Percentiles rank a stretch among this genome's conserved stretches.
phyloP scores from a whole-genome alignment of 1,139 yeast genomes.

The Geotrichum bryndzae region DNA sequence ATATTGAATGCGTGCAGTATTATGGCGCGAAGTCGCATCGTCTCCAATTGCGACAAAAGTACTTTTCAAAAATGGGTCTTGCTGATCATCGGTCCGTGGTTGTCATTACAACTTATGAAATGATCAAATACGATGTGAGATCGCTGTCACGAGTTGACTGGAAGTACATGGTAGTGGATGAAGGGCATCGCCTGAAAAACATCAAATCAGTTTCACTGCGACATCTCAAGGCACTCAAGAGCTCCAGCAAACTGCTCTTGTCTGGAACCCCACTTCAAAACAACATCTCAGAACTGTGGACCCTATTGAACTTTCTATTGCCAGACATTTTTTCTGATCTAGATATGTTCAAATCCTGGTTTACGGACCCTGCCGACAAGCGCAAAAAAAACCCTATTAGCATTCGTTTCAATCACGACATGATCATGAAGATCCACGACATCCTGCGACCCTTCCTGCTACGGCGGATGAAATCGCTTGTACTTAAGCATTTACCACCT shows the following conservation, averaged over 20 bases:
- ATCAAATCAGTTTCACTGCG: slow-evolving; percentile 96
- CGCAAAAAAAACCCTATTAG: neutral
- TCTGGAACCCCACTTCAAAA: slow-evolving; percentile 97
- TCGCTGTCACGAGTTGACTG: slow-evolving; percentile 86
- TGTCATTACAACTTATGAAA: slow-evolving; percentile 93
- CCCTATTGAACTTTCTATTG: slow-evolving; percentile 86
- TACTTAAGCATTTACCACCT: slow-evolving; percentile 97
- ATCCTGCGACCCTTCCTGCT: slow-evolving; percentile 86
- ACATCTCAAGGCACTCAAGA: slow-evolving; percentile 84
- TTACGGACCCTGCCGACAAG: slow-evolving; percentile 42
- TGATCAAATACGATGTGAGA: slow-evolving; percentile 92
- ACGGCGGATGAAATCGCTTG: slow-evolving; percentile 90
- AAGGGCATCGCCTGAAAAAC: slow-evolving; percentile 95
- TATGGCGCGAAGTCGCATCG: slow-evolving; percentile 97
- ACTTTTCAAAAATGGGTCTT: slow-evolving; percentile 84
- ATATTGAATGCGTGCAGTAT: slow-evolving; percentile 88
- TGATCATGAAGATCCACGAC: slow-evolving; percentile 85
- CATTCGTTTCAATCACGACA: slow-evolving; percentile 36
- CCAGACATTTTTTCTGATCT: slow-evolving; percentile 93
- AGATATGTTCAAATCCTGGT: slow-evolving; percentile 88
- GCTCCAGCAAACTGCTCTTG: slow-evolving; percentile 74
- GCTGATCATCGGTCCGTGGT: slow-evolving; percentile 89
- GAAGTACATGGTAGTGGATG: slow-evolving; percentile 96
- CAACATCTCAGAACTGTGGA: slow-evolving; percentile 90
- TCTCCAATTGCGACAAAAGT: slow-evolving; percentile 87